Evolutionary conservation across 306 rosid species (phyloP), one percentile per base, ranked within the genome.

Genomic region (Calophaca sinica): DNA sequence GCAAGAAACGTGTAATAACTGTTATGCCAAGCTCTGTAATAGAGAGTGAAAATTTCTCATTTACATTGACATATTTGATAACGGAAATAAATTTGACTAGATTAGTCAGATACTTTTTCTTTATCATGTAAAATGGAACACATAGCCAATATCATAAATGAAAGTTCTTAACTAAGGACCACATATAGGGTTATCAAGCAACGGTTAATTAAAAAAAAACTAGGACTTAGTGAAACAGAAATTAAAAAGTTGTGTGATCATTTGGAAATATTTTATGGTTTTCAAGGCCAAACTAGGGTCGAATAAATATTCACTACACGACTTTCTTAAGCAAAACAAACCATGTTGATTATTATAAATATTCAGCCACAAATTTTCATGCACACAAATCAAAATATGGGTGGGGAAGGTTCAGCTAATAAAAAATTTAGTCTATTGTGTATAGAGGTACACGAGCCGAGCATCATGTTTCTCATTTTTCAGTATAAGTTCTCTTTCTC

Each of bases 401-500:
- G n/a, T n/a, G n/a, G n/a, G n/a, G n/a, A n/a, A n/a, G n/a, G n/a
- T n/a, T n/a, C n/a, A n/a, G n/a, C n/a, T n/a, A n/a, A n/a, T n/a
- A n/a, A n/a, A n/a, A n/a, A n/a, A n/a, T n/a, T n/a, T n/a, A n/a
- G n/a, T n/a, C n/a, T n/a, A n/a, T n/a, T n/a, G n/a, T n/a, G n/a
- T n/a, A n/a, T n/a, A n/a, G n/a, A n/a, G n/a, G n/a, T n/a, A n/a
- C n/a, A n/a, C n/a, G n/a, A n/a, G n/a, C n/a, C n/a, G n/a, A n/a
- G n/a, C n/a, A n/a, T n/a, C n/a, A n/a, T n/a, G n/a, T n/a, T n/a
- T n/a, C n/a, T n/a, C n/a, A n/a, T n/a, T n/a, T n/a, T n/a, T n/a
- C n/a, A n/a, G n/a, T n/a, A n/a, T n/a, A 39, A 61, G 15, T 48
- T 63, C 15, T 63, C 68, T 39, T 67, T 68, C 41, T 33, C 77